Evolutionary conservation across 176 grass and related monocot species (phyloP), one percentile per base, ranked within the genome.

Genomic region (Carex parvula): DNA sequence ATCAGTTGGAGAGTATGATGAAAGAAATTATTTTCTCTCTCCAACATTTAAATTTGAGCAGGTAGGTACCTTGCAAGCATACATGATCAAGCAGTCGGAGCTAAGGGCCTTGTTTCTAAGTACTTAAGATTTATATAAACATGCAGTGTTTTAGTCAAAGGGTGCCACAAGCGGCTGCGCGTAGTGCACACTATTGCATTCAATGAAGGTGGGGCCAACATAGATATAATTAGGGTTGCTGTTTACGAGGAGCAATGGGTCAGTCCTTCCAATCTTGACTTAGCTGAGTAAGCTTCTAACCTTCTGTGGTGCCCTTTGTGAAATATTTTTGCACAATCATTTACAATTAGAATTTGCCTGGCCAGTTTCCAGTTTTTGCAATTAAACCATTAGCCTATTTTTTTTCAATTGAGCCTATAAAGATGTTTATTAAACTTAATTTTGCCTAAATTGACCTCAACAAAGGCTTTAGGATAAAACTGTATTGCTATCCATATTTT

Each of bases 11-110:
- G 88, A 95, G 82, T 91, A 85, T 46, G 93, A 99, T 48, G 91
- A 99, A 91, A 90, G 89, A 46, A 95, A 90, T 60, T 92, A 99
- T 84, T 99, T 95, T 44, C 83, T 95, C 62, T 95, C 93, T 70
- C 93, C 93, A 60, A 95, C 90, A 42, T 94, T 95, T 85, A 89
- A 92, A 87, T 99, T 94, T 92, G 96, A 99, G 86, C 93, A 99
- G 87, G 96, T 92, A 90, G 84, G 91, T 91, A 68, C 84, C 14
- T 77, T 64, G 48, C 73, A 58, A n/a, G 37, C 84, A n/a, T 32
- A 24, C 42, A 79, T 41, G 58, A 64, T 7, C 76, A 83, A 48
- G 70, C 30, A 48, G 59, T 86, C 79, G 30, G 57, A 64, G 26
- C 17, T 72, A 22, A 8, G 46, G 50, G 81, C 16, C 18, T 85